These are phyloP conservation scores for Kingdonia uniflora DNA, from an alignment of 164 flowering plant species.

Conservation along the genomic window DNA sequence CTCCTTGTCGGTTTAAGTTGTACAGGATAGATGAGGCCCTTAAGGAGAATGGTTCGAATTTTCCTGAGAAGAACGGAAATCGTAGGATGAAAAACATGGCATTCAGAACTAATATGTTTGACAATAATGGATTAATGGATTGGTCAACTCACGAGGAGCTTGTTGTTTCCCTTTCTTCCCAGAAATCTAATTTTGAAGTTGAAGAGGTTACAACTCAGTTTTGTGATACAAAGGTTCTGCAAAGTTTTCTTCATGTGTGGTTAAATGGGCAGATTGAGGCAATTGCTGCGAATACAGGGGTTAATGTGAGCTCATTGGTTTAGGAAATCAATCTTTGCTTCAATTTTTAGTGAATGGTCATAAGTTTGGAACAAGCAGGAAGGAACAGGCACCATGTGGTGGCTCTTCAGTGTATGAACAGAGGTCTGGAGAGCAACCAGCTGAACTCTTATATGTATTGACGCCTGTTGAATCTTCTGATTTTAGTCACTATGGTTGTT, in stretches of 20 bases:
- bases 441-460: constrained; percentile 48
- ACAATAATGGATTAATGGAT: constrained; percentile 25
- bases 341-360: constrained; percentile 43
- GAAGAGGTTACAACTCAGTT: constrained; percentile 21
- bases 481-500: constrained; percentile 24
- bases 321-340: constrained; percentile 56
- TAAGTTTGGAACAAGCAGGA: constrained; percentile 16
- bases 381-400: constrained; percentile 14
- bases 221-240: constrained; percentile 21
- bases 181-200: constrained; percentile 16
- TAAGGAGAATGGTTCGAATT: constrained; percentile 28
- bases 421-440: constrained; percentile 17
- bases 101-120: constrained; percentile 16
- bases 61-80: constrained; percentile 17
- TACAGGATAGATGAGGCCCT: constrained; percentile 20
- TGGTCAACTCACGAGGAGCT: constrained; percentile 50
- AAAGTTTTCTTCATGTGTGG: constrained; percentile 53
- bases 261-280: constrained; percentile 52
- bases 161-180: constrained; percentile 27
- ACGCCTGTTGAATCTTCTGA: constrained; percentile 29
- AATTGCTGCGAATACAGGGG: constrained; percentile 30
- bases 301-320: constrained; percentile 37
- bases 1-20: constrained; percentile 64
- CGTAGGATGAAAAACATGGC: constrained; percentile 14
- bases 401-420: constrained; percentile 12